Conservation (phyloP, 345 rosid species). For the Pelargonium nanum region DNA sequence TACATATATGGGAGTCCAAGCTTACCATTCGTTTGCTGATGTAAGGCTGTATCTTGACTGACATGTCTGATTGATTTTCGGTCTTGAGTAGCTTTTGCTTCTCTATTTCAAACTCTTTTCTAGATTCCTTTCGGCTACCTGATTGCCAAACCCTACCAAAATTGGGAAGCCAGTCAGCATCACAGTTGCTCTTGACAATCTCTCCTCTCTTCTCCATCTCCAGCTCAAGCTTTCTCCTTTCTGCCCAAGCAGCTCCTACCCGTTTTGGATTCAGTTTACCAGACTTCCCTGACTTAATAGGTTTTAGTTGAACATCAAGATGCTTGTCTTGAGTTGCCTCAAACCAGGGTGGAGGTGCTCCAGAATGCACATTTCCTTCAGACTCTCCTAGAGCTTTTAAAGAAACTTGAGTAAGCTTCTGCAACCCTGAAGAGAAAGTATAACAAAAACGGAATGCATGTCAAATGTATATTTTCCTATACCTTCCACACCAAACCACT, state of each 20-base stretch:
- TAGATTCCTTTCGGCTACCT: slow-evolving; percentile 76
- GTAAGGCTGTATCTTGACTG: slow-evolving; percentile 48
- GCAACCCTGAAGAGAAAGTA: slow-evolving; percentile 28
- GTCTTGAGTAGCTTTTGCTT: slow-evolving; percentile 38
- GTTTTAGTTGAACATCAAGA: slow-evolving; percentile 20
- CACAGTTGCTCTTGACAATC: slow-evolving; percentile 28
- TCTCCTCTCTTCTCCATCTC: slow-evolving; percentile 82
- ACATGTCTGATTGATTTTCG: slow-evolving; percentile 36
- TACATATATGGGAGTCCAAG: background rate
- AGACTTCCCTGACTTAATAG: slow-evolving; percentile 36
- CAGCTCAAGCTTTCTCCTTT: slow-evolving; percentile 74
- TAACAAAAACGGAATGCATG: slow-evolving; percentile 3
- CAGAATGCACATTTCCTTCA: slow-evolving; percentile 67
- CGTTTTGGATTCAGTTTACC: slow-evolving; percentile 67
- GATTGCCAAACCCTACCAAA: slow-evolving; percentile 98
- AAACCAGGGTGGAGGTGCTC: slow-evolving; percentile 85
- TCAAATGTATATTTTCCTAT: background rate
- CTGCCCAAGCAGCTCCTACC: slow-evolving; percentile 97
- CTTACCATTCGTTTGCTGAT: slow-evolving; percentile 73
- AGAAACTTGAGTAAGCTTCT: slow-evolving; percentile 26
- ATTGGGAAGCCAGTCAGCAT: slow-evolving; percentile 79
- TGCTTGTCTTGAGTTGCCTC: slow-evolving; percentile 35
- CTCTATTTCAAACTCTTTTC: slow-evolving; percentile 77
- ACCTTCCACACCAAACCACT: background rate
- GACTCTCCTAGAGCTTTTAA: slow-evolving; percentile 18